These are phyloP conservation scores for Clavispora carvajalis DNA, from an alignment of 805 yeast species.

Conservation along the genomic window DNA sequence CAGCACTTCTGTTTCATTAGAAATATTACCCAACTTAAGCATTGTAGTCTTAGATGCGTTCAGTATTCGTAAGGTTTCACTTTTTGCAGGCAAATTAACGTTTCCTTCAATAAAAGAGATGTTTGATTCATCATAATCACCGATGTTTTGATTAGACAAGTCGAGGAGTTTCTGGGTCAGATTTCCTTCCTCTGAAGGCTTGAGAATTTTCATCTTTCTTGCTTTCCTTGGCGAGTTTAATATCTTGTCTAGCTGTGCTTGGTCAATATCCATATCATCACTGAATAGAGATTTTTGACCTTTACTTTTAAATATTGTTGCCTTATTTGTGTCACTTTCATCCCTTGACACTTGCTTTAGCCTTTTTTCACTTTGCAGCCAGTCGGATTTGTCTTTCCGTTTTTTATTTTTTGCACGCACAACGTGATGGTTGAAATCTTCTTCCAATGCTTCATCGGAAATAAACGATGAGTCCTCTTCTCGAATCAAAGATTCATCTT, in stretches of 20 bases:
- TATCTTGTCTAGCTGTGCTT: conserved; percentile 13
- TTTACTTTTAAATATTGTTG: no score
- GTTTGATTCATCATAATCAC: conserved; percentile 32
- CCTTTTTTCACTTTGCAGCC: neutral
- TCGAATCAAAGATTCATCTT: neutral
- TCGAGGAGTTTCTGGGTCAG: conserved; percentile 19
- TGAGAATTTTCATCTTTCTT: conserved; percentile 17
- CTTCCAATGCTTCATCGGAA: neutral
- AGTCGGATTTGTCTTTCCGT: neutral
- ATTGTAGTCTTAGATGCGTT: conserved; percentile 5
- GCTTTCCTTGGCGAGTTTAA: conserved; percentile 19
- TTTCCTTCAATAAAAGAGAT: conserved; percentile 21
- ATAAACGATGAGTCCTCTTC: neutral
- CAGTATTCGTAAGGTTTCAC: conserved; percentile 1
- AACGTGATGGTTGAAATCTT: no score
- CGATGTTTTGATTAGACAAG: conserved; percentile 26
- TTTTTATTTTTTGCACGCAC: no score
- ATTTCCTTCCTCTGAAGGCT: conserved; percentile 3
- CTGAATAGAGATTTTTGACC: conserved; percentile 8
- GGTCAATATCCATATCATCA: conserved; percentile 16
- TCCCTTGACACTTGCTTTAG: neutral
- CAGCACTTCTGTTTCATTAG: neutral
- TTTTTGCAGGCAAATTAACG: neutral
- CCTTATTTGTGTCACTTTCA: no score
- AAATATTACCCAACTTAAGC: conserved; percentile 2